phyloP scores from a whole-genome alignment of 345 rosid genomes.

The Excoecaria cochinchinensis region DNA sequence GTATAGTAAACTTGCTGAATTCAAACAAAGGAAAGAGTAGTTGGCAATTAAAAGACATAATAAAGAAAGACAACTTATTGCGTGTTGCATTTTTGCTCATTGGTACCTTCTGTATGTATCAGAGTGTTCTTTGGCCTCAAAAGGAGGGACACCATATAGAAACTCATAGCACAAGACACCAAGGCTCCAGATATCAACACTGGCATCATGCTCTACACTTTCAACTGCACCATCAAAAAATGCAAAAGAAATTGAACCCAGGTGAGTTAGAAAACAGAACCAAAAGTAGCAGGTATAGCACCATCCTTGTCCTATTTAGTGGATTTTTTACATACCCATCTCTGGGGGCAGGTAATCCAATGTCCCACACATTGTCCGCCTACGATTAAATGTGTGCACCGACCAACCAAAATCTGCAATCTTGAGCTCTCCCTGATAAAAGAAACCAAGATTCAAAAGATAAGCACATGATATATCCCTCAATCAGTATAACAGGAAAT shows the following conservation, averaged over 20 bases:
- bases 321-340: conserved; percentile 63
- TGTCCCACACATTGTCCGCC: conserved; percentile 97
- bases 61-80: too few relatives aligned
- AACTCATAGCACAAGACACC: conserved; percentile 95
- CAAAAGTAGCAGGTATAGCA: not conserved
- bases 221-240: conserved; percentile 54
- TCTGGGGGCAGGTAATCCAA: conserved; percentile 98
- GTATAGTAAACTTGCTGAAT: not conserved
- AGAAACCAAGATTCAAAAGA: conserved; percentile 3
- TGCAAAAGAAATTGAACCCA: not conserved
- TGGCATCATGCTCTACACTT: conserved; percentile 94
- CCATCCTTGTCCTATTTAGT: not conserved
- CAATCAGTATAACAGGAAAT: not conserved
- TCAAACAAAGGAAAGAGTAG: not conserved
- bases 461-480: conserved; percentile 12
- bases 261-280: not conserved
- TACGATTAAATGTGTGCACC: conserved; percentile 94
- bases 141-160: conserved; percentile 84
- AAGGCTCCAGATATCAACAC: conserved; percentile 97
- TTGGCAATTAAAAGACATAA: too few relatives aligned
- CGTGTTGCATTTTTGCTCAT: not conserved
- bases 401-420: conserved; percentile 99
- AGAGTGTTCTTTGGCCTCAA: conserved; percentile 90
- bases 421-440: conserved; percentile 89
- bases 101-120: conserved; percentile 85